Conservation (phyloP, 2,329 filamentous ascomycete species). For the Dothistroma pini region DNA sequence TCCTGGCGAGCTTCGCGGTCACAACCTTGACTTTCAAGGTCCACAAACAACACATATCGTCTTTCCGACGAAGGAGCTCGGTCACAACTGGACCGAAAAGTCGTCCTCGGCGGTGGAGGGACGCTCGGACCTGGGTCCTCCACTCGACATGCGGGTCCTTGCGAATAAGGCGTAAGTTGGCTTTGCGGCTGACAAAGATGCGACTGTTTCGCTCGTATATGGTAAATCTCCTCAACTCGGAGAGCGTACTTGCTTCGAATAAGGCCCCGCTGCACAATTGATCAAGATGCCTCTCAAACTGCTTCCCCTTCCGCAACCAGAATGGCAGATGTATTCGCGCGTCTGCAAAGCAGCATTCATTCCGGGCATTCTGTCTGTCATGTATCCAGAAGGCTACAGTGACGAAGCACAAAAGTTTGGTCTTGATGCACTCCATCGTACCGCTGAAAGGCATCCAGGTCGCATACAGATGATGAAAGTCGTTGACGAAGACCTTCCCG, state of each 20-base stretch:
- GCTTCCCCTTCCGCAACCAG: constrained; percentile 25
- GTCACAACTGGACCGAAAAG: not conserved
- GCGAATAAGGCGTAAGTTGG: too few species aligned
- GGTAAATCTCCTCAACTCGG: not conserved
- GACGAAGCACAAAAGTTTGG: constrained; percentile 13
- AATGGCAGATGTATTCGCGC: constrained; percentile 25
- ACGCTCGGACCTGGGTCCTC: not conserved
- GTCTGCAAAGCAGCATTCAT: constrained; percentile 28
- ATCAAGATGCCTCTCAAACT: constrained; percentile 29
- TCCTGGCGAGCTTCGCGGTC: too few species aligned
- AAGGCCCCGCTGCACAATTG: not conserved
- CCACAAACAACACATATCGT: too few species aligned
- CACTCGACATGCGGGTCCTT: too few species aligned
- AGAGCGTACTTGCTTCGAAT: not conserved
- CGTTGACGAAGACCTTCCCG: constrained; percentile 29
- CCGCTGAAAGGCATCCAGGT: constrained; percentile 18
- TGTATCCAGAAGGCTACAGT: constrained; percentile 31
- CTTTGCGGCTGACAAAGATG: not conserved
- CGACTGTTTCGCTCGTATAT: not conserved
- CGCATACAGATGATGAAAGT: constrained; percentile 26
- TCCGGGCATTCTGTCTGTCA: constrained; percentile 28
- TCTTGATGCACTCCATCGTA: constrained; percentile 10
- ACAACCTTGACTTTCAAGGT: too few species aligned
- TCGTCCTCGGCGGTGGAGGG: not conserved
- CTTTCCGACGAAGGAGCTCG: too few species aligned